Conservation (phyloP, 345 rosid species). For the Viola odorata region DNA sequence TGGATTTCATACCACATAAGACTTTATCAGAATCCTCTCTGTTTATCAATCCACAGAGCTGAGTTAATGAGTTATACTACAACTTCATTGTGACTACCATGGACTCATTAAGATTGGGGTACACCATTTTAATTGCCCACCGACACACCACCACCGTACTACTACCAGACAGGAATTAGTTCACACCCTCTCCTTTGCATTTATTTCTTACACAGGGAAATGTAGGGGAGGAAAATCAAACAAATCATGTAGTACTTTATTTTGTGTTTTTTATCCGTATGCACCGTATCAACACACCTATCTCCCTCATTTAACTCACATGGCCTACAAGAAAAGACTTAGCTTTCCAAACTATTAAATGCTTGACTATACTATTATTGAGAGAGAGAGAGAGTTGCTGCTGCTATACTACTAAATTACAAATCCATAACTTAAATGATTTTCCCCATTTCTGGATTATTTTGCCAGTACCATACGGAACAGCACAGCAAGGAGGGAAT, state of each 20-base stretch:
- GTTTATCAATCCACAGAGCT: neutral
- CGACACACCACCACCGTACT: constrained; percentile 15
- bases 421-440: neutral
- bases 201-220: constrained; percentile 12
- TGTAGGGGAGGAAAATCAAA: neutral
- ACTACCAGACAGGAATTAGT: constrained; percentile 10
- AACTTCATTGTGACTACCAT: neutral
- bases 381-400: too few relatives aligned
- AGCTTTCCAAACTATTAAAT: too few relatives aligned
- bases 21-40: neutral
- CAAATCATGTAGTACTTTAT: neutral
- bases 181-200: constrained; percentile 8
- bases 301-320: constrained; percentile 16
- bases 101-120: constrained; percentile 11
- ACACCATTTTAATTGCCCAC: constrained; percentile 21
- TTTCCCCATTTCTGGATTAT: neutral
- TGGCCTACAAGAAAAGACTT: constrained; percentile 21
- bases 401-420: neutral
- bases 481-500: constrained; percentile 48
- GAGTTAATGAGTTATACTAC: neutral
- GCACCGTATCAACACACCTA: constrained; percentile 20
- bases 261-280: constrained; percentile 19
- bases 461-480: constrained; percentile 59
- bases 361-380: too few relatives aligned
- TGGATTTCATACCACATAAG: constrained; percentile 4